phyloP scores from a whole-genome alignment of 768 basidiomycete genomes.

The Tubosaeta sp. region DNA sequence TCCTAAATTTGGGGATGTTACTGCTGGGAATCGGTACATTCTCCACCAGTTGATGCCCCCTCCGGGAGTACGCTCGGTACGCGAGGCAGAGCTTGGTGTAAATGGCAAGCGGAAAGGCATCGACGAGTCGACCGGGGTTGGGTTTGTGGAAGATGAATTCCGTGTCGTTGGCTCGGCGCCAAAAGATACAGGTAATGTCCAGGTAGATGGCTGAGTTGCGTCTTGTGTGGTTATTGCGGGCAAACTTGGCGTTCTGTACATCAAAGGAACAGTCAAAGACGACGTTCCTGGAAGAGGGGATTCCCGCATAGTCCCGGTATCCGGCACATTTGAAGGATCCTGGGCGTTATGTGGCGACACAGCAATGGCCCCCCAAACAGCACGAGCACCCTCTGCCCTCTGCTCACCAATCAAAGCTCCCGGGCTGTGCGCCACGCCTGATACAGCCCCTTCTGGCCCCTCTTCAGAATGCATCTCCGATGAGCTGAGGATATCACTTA shows the following conservation, averaged over 20 bases:
- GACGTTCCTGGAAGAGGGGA: conserved; percentile 13
- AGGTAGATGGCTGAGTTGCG: conserved; percentile 3
- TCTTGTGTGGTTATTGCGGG: not conserved
- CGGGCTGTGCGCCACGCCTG: conserved; percentile 20
- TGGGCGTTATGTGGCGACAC: conserved; percentile 18
- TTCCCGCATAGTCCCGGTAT: conserved; percentile 4
- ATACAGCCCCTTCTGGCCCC: conserved; percentile 10
- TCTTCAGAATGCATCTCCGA: conserved; percentile 3
- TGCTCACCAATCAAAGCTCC: conserved; percentile 14
- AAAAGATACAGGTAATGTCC: conserved; percentile 1
- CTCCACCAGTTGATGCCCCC: conserved; percentile 76
- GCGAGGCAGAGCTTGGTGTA: conserved; percentile 28
- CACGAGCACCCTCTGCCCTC: conserved; percentile 14
- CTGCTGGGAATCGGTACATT: conserved; percentile 75
- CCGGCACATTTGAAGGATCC: conserved; percentile 23
- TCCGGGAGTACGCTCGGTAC: conserved; percentile 37
- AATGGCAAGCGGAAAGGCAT: conserved; percentile 32
- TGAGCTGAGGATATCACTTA: not conserved
- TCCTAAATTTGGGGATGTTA: conserved; percentile 37
- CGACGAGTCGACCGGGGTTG: conserved; percentile 13
- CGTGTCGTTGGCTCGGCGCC: not conserved
- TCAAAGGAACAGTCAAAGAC: conserved; percentile 4
- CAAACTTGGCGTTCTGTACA: conserved; percentile 7
- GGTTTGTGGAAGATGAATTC: conserved; percentile 1
- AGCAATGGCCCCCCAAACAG: conserved; percentile 21